These are phyloP conservation scores for Schoenoplectus tabernaemontani DNA, from an alignment of 202 grass and related monocot genomes.

Conservation along the genomic window DNA sequence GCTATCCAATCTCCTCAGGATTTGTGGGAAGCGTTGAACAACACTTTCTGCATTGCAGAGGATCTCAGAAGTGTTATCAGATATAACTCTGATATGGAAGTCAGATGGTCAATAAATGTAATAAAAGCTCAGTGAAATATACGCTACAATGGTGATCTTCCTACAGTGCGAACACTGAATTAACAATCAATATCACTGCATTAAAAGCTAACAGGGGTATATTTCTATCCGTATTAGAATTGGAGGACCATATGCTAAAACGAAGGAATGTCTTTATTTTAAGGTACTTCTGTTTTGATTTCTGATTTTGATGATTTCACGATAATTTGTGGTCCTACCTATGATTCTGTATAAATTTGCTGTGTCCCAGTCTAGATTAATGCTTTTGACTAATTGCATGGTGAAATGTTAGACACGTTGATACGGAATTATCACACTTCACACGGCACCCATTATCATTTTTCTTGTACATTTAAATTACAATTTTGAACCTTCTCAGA, in stretches of 20 bases:
- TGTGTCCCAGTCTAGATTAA: too few species aligned
- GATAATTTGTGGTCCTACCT: not conserved
- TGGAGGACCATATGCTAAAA: not conserved
- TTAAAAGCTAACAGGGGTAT: not conserved
- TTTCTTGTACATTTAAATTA: not conserved
- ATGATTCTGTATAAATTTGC: not conserved
- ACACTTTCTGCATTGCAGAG: not conserved
- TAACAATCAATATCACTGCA: not conserved
- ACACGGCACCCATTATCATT: not conserved
- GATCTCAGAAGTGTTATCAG: not conserved
- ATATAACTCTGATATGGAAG: not conserved
- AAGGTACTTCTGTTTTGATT: not conserved
- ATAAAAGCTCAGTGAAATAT: not conserved
- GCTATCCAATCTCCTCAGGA: not conserved
- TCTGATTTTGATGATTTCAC: constrained; percentile 2
- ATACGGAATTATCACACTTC: not conserved
- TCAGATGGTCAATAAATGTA: not conserved
- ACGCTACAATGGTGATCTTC: not conserved
- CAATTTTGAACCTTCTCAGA: too few species aligned
- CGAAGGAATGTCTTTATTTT: not conserved
- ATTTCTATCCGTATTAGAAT: not conserved
- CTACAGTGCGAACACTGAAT: not conserved
- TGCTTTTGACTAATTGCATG: not conserved
- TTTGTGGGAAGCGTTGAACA: not conserved
- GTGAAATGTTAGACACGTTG: not conserved